phyloP scores from a whole-genome alignment of 345 rosid species.

The Melaleuca alternifolia region DNA sequence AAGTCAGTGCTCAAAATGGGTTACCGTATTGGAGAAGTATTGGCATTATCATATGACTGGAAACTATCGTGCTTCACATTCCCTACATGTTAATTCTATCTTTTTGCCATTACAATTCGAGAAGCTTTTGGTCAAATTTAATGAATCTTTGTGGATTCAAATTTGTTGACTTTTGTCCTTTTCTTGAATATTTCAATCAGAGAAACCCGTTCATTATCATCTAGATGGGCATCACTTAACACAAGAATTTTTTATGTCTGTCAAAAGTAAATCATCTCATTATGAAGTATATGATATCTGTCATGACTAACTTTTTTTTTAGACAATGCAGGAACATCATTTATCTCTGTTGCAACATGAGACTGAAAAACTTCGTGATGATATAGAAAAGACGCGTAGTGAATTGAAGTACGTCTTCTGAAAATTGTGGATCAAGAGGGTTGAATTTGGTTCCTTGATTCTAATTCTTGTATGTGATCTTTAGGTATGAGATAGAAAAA shows the following conservation, averaged over 20 bases:
- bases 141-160: background rate
- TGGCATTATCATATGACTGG: background rate
- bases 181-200: background rate
- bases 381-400: conserved; percentile 81
- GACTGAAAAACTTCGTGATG: conserved; percentile 65
- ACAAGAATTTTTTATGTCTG: background rate
- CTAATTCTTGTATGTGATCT: background rate
- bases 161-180: background rate
- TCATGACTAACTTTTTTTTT: background rate
- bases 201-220: background rate
- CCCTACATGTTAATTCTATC: background rate
- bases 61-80: background rate
- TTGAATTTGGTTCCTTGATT: background rate
- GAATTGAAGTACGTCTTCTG: conserved; percentile 54
- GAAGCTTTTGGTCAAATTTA: background rate
- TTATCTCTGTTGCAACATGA: conserved; percentile 78
- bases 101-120: background rate
- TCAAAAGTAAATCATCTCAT: background rate
- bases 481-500: conserved; percentile 75
- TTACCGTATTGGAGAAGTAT: background rate
- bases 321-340: conserved; percentile 61
- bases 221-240: background rate
- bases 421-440: background rate
- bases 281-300: background rate
- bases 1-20: background rate